phyloP scores from a whole-genome alignment of 768 basidiomycete species.

The Lactarius trivialis region DNA sequence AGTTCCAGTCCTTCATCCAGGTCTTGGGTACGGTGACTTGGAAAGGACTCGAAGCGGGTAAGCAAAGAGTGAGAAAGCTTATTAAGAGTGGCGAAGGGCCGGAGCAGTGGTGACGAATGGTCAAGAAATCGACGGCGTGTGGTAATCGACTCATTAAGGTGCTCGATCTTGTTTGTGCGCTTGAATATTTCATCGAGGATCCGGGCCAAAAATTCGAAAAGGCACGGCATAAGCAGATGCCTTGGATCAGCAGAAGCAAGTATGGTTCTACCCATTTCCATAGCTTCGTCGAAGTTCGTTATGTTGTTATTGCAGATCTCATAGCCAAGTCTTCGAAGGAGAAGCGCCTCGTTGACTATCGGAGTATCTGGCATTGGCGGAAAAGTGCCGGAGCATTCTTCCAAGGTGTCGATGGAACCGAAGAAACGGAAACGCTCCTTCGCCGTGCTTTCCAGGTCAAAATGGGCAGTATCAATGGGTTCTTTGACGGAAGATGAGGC shows the following conservation, averaged over 20 bases:
- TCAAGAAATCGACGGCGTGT: not conserved
- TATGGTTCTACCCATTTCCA: not conserved
- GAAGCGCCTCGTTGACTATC: not conserved
- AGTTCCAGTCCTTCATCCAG: too few species aligned
- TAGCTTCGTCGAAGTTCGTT: not conserved
- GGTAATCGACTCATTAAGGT: not conserved
- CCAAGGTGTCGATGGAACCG: not conserved
- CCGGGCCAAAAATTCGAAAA: not conserved
- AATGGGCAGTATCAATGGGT: not conserved
- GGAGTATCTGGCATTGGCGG: too few species aligned
- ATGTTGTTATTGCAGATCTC: not conserved
- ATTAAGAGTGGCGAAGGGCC: too few species aligned
- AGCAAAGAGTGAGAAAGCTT: not conserved
- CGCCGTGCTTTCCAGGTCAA: not conserved
- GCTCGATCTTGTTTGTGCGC: not conserved
- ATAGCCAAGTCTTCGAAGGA: not conserved
- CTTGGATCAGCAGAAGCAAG: not conserved
- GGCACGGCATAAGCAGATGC: not conserved
- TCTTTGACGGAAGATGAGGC: not conserved
- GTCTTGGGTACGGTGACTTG: too few species aligned
- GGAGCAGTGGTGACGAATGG: not conserved
- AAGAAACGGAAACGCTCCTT: not conserved
- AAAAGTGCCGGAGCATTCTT: not conserved
- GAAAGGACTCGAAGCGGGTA: not conserved
- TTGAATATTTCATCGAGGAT: not conserved